These are phyloP conservation scores for Xylaria scruposa DNA, from an alignment of 495 filamentous ascomycete genomes.

Conservation along the genomic window DNA sequence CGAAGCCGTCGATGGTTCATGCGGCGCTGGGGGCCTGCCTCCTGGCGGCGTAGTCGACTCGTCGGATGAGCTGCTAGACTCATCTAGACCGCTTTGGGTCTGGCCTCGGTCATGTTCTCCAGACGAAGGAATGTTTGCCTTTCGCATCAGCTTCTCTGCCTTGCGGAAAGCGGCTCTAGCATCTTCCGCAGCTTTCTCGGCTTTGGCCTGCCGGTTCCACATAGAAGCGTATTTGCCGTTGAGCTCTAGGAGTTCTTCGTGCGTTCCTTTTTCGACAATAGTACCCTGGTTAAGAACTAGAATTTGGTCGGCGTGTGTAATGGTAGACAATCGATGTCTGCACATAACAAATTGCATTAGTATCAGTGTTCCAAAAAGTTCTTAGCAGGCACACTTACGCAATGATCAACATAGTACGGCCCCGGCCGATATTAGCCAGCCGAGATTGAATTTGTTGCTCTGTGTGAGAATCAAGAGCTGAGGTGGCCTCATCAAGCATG, in stretches of 20 bases:
- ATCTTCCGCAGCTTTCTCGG: conserved; percentile 81
- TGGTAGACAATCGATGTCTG: conserved; percentile 88
- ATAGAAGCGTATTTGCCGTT: conserved; percentile 86
- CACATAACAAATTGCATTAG: background rate
- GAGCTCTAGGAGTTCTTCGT: conserved; percentile 78
- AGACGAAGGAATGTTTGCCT: conserved; percentile 47
- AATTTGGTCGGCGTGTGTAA: conserved; percentile 93
- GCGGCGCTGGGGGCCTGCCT: conserved; percentile 25
- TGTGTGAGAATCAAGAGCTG: conserved; percentile 92
- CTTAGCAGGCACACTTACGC: conserved; percentile 50
- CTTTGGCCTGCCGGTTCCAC: conserved; percentile 95
- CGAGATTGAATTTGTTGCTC: conserved; percentile 95
- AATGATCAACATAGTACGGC: conserved; percentile 78
- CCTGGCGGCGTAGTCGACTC: conserved; percentile 32
- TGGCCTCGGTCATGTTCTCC: conserved; percentile 34
- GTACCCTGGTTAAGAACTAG: conserved; percentile 86
- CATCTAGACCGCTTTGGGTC: conserved; percentile 31
- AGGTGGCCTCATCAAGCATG: conserved; percentile 95
- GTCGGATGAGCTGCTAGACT: conserved; percentile 44
- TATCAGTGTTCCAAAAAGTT: background rate
- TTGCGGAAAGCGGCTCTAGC: conserved; percentile 64
- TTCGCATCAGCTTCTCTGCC: conserved; percentile 59
- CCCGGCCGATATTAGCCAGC: conserved; percentile 76
- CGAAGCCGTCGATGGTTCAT: conserved; percentile 25
- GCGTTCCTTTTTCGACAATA: conserved; percentile 85